phyloP scores from a whole-genome alignment of 805 yeast species.

The Nakazawaea pomicola region DNA sequence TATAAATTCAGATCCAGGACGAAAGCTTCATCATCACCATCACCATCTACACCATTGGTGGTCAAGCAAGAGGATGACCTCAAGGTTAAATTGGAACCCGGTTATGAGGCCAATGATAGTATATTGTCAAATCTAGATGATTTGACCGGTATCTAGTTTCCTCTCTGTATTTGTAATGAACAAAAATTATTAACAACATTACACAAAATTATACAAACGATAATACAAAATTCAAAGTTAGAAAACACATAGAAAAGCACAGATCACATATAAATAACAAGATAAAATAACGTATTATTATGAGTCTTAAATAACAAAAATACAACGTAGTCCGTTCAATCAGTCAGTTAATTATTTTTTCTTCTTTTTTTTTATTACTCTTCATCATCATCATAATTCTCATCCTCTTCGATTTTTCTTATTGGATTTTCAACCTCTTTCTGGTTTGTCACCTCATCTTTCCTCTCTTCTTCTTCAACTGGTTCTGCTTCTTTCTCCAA shows the following conservation, averaged over 20 bases:
- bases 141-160: not conserved
- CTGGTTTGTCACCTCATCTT: slow-evolving; percentile 1
- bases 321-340: too few relatives aligned
- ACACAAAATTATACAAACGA: not conserved
- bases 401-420: slow-evolving; percentile 32
- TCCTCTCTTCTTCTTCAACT: slow-evolving; percentile 19
- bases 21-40: too few relatives aligned
- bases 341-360: too few relatives aligned
- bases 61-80: too few relatives aligned
- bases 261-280: slow-evolving; percentile 10
- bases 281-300: too few relatives aligned
- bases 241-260: not conserved
- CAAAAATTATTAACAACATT: too few relatives aligned
- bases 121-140: not conserved
- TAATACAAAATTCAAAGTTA: not conserved
- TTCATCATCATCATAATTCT: slow-evolving; percentile 31
- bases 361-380: too few relatives aligned
- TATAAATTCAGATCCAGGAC: slow-evolving; percentile 1
- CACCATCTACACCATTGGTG: too few relatives aligned
- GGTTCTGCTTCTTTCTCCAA: slow-evolving; percentile 20
- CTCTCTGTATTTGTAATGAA: too few relatives aligned
- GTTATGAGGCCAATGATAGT: not conserved
- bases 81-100: too few relatives aligned
- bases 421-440: slow-evolving; percentile 22
- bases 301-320: too few relatives aligned